A percentile compares a stretch with the other conserved stretches of the same genome.
Evolutionary conservation across 202 grass and related monocot species (phyloP).

Genomic region (Setaria italica): DNA sequence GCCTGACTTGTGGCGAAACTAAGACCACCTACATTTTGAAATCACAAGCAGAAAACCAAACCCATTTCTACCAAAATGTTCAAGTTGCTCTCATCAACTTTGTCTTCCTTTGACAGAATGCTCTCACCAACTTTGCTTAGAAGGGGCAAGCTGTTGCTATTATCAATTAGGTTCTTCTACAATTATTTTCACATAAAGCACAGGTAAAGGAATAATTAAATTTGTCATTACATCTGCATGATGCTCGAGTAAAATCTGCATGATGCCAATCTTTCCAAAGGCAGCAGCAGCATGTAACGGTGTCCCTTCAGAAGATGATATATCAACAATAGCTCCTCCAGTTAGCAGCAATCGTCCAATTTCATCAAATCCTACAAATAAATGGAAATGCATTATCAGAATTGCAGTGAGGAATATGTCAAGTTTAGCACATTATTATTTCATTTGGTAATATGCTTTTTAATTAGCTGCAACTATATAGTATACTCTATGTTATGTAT

Average conservation of each 20-base stretch:
- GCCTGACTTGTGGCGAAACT: not conserved
- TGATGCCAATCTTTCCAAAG: slow-evolving; percentile 36
- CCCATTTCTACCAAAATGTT: not conserved
- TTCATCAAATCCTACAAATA: slow-evolving; percentile 34
- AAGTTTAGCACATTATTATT: not conserved
- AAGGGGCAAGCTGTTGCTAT: not conserved
- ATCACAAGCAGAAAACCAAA: not conserved
- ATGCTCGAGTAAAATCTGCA: slow-evolving; percentile 48
- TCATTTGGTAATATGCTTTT: not conserved
- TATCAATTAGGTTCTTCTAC: not conserved
- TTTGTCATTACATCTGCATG: slow-evolving; percentile 51
- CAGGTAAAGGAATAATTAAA: slow-evolving; percentile 20
- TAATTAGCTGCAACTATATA: not conserved
- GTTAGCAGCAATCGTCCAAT: slow-evolving; percentile 41
- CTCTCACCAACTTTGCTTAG: too few relatives aligned
- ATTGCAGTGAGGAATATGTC: not conserved
- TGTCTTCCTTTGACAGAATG: too few relatives aligned
- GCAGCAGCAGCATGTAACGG: slow-evolving; percentile 45
- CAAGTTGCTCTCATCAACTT: not conserved
- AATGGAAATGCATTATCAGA: not conserved
- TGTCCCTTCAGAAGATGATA: slow-evolving; percentile 44
- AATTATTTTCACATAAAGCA: not conserved
- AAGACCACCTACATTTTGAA: not conserved
- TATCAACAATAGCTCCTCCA: slow-evolving; percentile 47
- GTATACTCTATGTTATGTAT: not conserved